Conservation (phyloP, 164 flowering plant genomes). For the Litsea cubeba region DNA sequence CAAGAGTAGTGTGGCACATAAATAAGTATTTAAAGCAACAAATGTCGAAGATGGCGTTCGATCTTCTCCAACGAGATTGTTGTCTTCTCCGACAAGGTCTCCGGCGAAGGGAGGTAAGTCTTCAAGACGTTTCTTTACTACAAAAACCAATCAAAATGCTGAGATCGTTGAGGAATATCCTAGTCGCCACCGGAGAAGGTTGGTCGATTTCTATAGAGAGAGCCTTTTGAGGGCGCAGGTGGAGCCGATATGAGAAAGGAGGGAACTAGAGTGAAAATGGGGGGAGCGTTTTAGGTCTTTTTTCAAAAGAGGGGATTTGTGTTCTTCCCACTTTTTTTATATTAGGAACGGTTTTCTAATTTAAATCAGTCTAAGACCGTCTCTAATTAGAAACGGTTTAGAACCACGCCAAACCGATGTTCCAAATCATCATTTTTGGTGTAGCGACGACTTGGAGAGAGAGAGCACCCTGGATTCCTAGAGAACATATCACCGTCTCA, state of each 20-base stretch:
- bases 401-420: too few species aligned
- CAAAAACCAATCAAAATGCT: conserved; percentile 64
- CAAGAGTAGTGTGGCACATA: conserved; percentile 59
- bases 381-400: too few species aligned
- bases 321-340: too few species aligned
- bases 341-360: too few species aligned
- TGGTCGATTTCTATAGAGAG: conserved; percentile 41
- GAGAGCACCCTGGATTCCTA: too few species aligned
- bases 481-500: too few species aligned
- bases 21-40: conserved; percentile 54
- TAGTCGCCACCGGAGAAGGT: conserved; percentile 54
- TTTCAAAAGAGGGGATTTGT: too few species aligned
- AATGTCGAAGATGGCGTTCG: conserved; percentile 36
- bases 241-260: conserved; percentile 7
- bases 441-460: too few species aligned
- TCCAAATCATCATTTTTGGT: too few species aligned
- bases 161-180: conserved; percentile 50
- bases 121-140: conserved; percentile 86
- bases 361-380: too few species aligned
- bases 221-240: conserved; percentile 45
- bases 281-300: too few species aligned
- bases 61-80: conserved; percentile 52
- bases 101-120: conserved; percentile 31
- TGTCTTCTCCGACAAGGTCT: conserved; percentile 33
- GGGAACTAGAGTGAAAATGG: too few species aligned